These are phyloP conservation scores for Cryphonectria nitschkei DNA, from an alignment of 2,329 filamentous ascomycete genomes.

Conservation along the genomic window DNA sequence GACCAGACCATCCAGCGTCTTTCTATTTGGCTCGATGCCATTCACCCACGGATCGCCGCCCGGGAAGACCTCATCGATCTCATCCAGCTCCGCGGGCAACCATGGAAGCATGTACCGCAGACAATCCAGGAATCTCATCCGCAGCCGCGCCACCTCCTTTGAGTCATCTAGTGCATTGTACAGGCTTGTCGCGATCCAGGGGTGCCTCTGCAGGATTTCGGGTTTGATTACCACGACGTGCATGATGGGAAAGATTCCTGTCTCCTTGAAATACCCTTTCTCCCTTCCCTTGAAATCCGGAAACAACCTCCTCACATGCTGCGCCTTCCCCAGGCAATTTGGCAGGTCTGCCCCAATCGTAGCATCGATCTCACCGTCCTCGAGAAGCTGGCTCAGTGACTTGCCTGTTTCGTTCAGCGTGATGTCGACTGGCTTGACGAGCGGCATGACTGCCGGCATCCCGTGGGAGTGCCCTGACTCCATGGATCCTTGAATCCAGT, in stretches of 20 bases:
- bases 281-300: conserved; percentile 41
- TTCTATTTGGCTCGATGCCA: conserved; percentile 39
- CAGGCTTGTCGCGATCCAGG: conserved; percentile 37
- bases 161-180: conserved; percentile 40
- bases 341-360: conserved; percentile 41
- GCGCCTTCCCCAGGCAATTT: conserved; percentile 35
- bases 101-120: conserved; percentile 43
- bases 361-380: conserved; percentile 42
- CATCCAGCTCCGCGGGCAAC: conserved; percentile 38
- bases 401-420: conserved; percentile 35
- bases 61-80: conserved; percentile 40
- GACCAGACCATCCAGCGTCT: conserved; percentile 38
- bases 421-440: conserved; percentile 34
- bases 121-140: conserved; percentile 36
- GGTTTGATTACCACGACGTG: conserved; percentile 26
- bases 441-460: conserved; percentile 34
- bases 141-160: conserved; percentile 37
- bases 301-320: conserved; percentile 39
- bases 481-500: conserved; percentile 41
- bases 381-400: conserved; percentile 38
- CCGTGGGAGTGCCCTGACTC: conserved; percentile 36
- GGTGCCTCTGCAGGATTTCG: conserved; percentile 36
- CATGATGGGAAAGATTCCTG: conserved; percentile 23
- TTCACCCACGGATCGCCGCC: conserved; percentile 41
- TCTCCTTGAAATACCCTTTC: conserved; percentile 36